Percentiles rank a stretch among this genome's conserved stretches.
Conservation (phyloP, 139 green algal genomes). For the Volvox reticuliferus region DNA sequence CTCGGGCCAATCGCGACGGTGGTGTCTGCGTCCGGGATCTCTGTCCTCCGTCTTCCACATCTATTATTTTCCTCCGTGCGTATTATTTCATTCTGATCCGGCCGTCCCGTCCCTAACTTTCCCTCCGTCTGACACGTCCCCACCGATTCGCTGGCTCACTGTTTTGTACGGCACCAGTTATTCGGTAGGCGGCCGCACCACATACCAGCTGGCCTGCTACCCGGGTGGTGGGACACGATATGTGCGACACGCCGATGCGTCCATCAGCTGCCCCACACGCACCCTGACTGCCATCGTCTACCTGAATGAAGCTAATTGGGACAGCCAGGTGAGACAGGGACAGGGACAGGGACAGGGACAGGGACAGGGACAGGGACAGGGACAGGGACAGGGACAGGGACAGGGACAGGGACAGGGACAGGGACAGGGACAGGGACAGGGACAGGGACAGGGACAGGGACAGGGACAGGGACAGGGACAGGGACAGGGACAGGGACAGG, state of each 20-base stretch:
- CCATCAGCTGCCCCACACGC: constrained; percentile 55
- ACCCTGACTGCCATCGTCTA: constrained; percentile 80
- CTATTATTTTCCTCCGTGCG: no score
- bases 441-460: neutral
- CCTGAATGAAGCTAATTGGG: constrained; percentile 71
- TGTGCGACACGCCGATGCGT: constrained; percentile 75
- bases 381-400: neutral
- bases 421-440: neutral
- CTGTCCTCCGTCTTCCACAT: no score
- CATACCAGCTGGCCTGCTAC: constrained; percentile 82
- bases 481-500: neutral
- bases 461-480: neutral
- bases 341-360: neutral
- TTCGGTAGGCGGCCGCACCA: constrained; percentile 67
- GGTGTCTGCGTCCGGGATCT: no score
- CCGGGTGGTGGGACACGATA: constrained; percentile 77
- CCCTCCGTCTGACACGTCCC: no score
- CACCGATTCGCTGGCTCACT: no score
- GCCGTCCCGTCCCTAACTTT: no score
- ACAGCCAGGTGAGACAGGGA: constrained; percentile 43
- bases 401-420: neutral
- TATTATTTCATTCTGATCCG: no score
- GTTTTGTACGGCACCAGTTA: constrained; percentile 45
- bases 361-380: neutral
- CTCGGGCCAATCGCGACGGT: no score